Percentiles rank a stretch among this genome's conserved stretches.
Conservation (phyloP, 257 asterid genomes). For the Salvia rosmarinus region DNA sequence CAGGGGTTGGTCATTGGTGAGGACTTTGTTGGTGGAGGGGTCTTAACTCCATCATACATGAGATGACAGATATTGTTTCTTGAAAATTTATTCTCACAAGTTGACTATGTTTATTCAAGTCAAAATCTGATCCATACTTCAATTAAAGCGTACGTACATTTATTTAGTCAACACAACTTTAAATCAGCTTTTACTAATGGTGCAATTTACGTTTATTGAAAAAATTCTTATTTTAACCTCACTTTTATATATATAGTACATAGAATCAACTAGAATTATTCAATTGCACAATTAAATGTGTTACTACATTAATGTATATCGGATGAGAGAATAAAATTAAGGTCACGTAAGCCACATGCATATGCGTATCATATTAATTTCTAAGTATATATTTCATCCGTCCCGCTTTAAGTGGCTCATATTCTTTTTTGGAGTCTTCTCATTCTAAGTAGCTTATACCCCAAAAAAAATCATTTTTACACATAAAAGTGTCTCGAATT, state of each 20-base stretch:
- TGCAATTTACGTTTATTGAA: too few species aligned
- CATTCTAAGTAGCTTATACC: too few species aligned
- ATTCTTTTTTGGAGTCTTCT: too few species aligned
- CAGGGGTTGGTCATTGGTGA: conserved; percentile 34
- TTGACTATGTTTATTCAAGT: conserved; percentile 2
- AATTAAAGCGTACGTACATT: background rate
- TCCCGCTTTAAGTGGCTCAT: too few species aligned
- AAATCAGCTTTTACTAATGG: too few species aligned
- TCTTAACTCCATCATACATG: conserved; percentile 5
- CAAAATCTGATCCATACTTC: background rate
- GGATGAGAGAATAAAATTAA: background rate
- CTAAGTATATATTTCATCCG: background rate
- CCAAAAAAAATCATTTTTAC: too few species aligned
- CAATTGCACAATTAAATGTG: background rate
- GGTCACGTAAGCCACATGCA: background rate
- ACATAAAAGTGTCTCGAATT: too few species aligned
- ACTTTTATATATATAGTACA: too few species aligned
- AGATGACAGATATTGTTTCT: background rate
- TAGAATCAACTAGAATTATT: too few species aligned
- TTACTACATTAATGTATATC: background rate
- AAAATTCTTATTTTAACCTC: too few species aligned
- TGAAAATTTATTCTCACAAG: background rate
- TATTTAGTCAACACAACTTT: background rate
- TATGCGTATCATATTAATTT: background rate
- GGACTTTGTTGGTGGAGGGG: conserved; percentile 39